A percentile compares a stretch with the other conserved stretches of the same genome.
Conservation (phyloP, 1,139 yeast species). For the Hyphopichia fennica region DNA sequence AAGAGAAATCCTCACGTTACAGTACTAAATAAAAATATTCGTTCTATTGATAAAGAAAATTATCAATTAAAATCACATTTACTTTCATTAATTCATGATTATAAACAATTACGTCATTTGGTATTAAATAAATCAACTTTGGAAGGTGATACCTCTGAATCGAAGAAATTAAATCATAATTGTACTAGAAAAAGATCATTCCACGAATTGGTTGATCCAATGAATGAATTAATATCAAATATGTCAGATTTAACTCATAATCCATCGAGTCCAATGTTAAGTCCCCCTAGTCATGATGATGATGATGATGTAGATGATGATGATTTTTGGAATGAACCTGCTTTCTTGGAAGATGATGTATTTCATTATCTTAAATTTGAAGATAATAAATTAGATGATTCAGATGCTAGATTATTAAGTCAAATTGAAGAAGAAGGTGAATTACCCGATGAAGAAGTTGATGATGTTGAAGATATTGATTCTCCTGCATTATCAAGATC, state of each 20-base stretch:
- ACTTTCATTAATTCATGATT: conserved; percentile 42
- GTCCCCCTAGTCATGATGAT: conserved; percentile 1
- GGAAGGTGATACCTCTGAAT: too few relatives aligned
- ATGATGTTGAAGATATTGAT: conserved; percentile 28
- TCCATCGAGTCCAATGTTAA: conserved; percentile 3
- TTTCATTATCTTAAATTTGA: conserved; percentile 18
- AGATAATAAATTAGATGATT: conserved; percentile 12
- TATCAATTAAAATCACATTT: conserved; percentile 35
- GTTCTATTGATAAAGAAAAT: conserved; percentile 36
- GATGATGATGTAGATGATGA: not conserved
- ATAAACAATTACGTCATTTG: conserved; percentile 27
- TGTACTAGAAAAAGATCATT: conserved; percentile 28
- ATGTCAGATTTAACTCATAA: conserved; percentile 27
- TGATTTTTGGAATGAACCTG: conserved; percentile 3
- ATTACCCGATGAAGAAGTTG: conserved; percentile 16
- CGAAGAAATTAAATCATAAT: not conserved
- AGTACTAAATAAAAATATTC: conserved; percentile 20
- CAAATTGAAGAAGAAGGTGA: conserved; percentile 5
- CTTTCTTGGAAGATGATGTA: conserved; percentile 9
- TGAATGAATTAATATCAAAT: conserved; percentile 27
- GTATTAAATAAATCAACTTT: too few relatives aligned
- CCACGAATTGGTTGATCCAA: conserved; percentile 23
- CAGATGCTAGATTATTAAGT: conserved; percentile 4
- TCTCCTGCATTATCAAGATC: conserved; percentile 39
- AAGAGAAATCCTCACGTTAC: conserved; percentile 2